A percentile compares a stretch with the other conserved stretches of the same genome.
phyloP scores from a whole-genome alignment of 441 rosid species.

The Corymbia citriodora region DNA sequence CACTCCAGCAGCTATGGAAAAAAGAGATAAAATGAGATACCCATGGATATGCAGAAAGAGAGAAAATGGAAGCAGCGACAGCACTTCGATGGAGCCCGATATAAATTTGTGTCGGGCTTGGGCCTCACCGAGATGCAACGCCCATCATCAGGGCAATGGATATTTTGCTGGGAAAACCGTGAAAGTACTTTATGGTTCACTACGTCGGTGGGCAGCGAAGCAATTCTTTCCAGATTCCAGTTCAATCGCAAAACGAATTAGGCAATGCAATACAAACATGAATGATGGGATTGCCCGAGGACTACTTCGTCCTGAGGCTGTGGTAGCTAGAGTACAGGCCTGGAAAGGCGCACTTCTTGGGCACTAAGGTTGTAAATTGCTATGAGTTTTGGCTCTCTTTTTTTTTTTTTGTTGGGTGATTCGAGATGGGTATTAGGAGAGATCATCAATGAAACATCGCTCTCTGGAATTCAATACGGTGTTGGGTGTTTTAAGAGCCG shows the following conservation, averaged over 20 bases:
- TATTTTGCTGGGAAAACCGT: not conserved
- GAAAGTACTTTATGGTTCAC: not conserved
- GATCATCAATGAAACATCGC: not conserved
- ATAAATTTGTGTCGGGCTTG: not conserved
- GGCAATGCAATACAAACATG: not conserved
- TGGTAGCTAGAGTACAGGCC: not conserved
- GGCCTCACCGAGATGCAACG: not conserved
- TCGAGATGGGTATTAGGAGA: slow-evolving; percentile 12
- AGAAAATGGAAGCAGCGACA: not conserved
- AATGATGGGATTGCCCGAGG: not conserved
- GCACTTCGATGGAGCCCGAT: not conserved
- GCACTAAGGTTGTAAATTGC: slow-evolving; percentile 12
- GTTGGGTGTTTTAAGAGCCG: slow-evolving; percentile 3
- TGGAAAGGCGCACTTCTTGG: not conserved
- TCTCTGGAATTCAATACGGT: slow-evolving; percentile 18
- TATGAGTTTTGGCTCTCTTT: slow-evolving; percentile 1
- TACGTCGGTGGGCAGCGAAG: not conserved
- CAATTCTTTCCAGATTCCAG: not conserved
- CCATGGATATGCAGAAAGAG: not conserved
- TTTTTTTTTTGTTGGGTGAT: not conserved
- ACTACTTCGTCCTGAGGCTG: not conserved
- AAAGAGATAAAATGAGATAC: not conserved
- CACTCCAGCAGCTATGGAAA: not conserved
- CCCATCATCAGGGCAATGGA: not conserved
- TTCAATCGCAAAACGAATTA: not conserved